phyloP scores from a whole-genome alignment of 2,329 filamentous ascomycete species.

The Aspergillus viridinutans region DNA sequence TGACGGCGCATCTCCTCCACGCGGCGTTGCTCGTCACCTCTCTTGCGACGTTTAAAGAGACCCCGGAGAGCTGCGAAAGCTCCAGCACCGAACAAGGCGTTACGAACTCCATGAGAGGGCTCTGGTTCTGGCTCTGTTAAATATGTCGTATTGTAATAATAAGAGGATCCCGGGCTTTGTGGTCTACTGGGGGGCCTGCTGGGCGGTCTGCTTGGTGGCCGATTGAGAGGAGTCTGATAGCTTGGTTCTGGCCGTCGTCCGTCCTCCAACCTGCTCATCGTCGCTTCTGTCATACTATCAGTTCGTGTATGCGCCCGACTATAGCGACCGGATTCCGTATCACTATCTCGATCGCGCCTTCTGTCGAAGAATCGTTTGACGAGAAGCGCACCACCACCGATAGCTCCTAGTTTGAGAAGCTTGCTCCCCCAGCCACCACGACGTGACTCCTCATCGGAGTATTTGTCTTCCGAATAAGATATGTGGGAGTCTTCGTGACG shows the following conservation, averaged over 20 bases:
- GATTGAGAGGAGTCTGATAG: slow-evolving; percentile 28
- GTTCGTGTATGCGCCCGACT: slow-evolving; percentile 48
- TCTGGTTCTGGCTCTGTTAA: slow-evolving; percentile 41
- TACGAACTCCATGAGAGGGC: slow-evolving; percentile 49
- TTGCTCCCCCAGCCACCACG: slow-evolving; percentile 58
- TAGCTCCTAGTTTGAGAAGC: slow-evolving; percentile 57
- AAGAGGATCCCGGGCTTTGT: slow-evolving; percentile 33
- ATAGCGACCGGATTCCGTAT: slow-evolving; percentile 51
- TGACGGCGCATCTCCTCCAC: slow-evolving; percentile 52
- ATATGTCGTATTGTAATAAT: slow-evolving; percentile 39
- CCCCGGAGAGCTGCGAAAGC: slow-evolving; percentile 58
- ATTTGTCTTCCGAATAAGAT: slow-evolving; percentile 64
- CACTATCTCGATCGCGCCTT: slow-evolving; percentile 50
- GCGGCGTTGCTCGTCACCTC: slow-evolving; percentile 55
- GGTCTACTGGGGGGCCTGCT: slow-evolving; percentile 30
- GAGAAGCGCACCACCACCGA: slow-evolving; percentile 60
- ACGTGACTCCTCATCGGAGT: slow-evolving; percentile 48
- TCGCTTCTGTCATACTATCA: slow-evolving; percentile 40
- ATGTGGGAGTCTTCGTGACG: slow-evolving; percentile 46
- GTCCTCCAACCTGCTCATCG: slow-evolving; percentile 47
- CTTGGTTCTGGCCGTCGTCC: slow-evolving; percentile 48
- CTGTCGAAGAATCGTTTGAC: slow-evolving; percentile 57
- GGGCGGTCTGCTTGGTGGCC: slow-evolving; percentile 31
- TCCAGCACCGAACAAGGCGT: slow-evolving; percentile 63
- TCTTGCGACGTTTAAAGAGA: slow-evolving; percentile 57